Evolutionary conservation across 768 basidiomycete genomes (phyloP).

Genomic region (Leccinellum luteum): DNA sequence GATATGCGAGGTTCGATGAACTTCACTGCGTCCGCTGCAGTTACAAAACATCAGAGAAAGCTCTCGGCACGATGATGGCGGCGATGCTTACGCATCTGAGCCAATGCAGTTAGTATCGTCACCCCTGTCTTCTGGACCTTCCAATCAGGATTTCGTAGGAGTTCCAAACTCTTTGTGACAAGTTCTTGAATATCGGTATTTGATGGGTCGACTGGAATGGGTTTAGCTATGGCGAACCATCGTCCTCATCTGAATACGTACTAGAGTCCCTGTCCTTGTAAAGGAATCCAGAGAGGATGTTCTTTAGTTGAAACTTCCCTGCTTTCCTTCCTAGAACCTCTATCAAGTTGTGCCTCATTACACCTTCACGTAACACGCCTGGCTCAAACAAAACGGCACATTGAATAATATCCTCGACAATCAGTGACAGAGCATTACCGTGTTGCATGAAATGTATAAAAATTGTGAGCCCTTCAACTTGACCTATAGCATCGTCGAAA

Average conservation of each 20-base stretch:
- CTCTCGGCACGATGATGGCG: neutral
- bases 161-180: constrained; percentile 8
- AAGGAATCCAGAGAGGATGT: constrained; percentile 21
- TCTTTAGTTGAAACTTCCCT: constrained; percentile 5
- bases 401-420: neutral
- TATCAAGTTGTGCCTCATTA: constrained; percentile 16
- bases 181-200: constrained; percentile 1
- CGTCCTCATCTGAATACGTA: neutral
- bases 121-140: constrained; percentile 23
- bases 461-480: constrained; percentile 24
- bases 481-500: constrained; percentile 25
- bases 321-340: constrained; percentile 18
- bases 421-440: constrained; percentile 6
- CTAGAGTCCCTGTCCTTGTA: constrained; percentile 22
- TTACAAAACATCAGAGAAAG: neutral
- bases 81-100: constrained; percentile 14
- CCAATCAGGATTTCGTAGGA: constrained; percentile 8
- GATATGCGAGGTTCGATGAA: neutral
- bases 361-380: constrained; percentile 14
- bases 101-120: constrained; percentile 21
- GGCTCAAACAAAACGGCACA: neutral
- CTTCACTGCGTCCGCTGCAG: neutral
- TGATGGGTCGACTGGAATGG: neutral
- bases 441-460: constrained; percentile 20
- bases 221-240: neutral